phyloP scores from a whole-genome alignment of 352 stramenopile species.

The Globisporangium okanoganense region DNA sequence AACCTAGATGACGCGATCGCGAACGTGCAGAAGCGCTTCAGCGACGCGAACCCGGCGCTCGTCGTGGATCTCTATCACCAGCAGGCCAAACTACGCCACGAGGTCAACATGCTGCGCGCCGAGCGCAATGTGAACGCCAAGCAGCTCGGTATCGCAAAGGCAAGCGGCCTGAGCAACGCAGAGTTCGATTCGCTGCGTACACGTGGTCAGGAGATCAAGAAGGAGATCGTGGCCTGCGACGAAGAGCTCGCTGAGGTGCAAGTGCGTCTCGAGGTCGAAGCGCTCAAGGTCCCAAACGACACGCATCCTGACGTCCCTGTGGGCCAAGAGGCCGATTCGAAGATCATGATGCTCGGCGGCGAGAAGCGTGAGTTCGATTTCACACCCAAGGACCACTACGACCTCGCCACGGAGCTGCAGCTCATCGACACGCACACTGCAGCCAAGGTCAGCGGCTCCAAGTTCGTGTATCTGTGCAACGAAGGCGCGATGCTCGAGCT shows the following conservation, averaged over 20 bases:
- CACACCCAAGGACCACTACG: conserved; percentile 61
- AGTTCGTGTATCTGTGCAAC: conserved; percentile 86
- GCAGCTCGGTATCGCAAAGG: conserved; percentile 47
- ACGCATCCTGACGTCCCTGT: conserved; percentile 70
- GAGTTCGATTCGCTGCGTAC: conserved; percentile 37
- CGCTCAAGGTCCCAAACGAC: conserved; percentile 73
- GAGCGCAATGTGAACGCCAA: conserved; percentile 70
- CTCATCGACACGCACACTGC: conserved; percentile 73
- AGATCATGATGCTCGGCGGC: conserved; percentile 44
- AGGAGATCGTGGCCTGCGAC: conserved; percentile 41
- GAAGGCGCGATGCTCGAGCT: conserved; percentile 87
- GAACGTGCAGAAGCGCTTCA: conserved; percentile 67
- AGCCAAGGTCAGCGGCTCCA: conserved; percentile 68
- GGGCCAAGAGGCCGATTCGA: conserved; percentile 51
- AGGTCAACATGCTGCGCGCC: conserved; percentile 52
- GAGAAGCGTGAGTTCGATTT: conserved; percentile 62
- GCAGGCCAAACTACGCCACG: conserved; percentile 47
- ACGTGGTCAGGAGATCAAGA: conserved; percentile 54
- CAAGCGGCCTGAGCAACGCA: conserved; percentile 21
- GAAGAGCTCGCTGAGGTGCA: conserved; percentile 38
- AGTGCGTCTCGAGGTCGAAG: conserved; percentile 54
- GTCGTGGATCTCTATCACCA: conserved; percentile 65
- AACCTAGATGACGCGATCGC: conserved; percentile 49
- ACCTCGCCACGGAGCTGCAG: conserved; percentile 59
- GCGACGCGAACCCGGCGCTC: conserved; percentile 54